Evolutionary conservation across 257 asterid genomes (phyloP).

Genomic region (Solanum bulbocastanum): DNA sequence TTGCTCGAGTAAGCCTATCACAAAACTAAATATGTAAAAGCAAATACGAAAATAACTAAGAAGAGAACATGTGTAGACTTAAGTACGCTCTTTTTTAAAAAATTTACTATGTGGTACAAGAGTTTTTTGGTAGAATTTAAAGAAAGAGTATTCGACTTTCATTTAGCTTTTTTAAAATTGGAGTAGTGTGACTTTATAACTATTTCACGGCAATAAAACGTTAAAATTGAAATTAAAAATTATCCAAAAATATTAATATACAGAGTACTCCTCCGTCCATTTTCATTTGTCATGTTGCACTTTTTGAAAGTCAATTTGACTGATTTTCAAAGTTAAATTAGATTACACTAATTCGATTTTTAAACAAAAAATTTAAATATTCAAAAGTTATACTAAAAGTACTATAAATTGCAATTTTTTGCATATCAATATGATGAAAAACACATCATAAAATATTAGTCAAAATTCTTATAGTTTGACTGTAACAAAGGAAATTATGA

Average conservation of each 20-base stretch:
- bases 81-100: not conserved
- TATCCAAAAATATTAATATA: not conserved
- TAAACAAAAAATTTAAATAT: too few relatives aligned
- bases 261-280: too few relatives aligned
- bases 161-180: too few relatives aligned
- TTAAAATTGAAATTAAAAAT: not conserved
- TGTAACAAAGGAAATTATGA: accelerated
- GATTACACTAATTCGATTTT: too few relatives aligned
- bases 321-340: too few relatives aligned
- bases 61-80: not conserved
- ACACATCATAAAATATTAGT: too few relatives aligned
- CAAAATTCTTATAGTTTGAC: accelerated
- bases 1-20: not conserved
- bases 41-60: not conserved
- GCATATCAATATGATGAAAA: too few relatives aligned
- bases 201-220: not conserved
- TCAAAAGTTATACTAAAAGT: too few relatives aligned
- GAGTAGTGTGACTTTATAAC: not conserved
- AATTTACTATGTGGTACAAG: not conserved
- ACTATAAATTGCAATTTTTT: too few relatives aligned
- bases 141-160: not conserved
- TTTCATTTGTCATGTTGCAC: too few relatives aligned
- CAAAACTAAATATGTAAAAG: not conserved
- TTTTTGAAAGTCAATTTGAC: too few relatives aligned
- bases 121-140: not conserved